Conservation (phyloP, 805 yeast genomes). For the Blastobotrys terrestris region DNA sequence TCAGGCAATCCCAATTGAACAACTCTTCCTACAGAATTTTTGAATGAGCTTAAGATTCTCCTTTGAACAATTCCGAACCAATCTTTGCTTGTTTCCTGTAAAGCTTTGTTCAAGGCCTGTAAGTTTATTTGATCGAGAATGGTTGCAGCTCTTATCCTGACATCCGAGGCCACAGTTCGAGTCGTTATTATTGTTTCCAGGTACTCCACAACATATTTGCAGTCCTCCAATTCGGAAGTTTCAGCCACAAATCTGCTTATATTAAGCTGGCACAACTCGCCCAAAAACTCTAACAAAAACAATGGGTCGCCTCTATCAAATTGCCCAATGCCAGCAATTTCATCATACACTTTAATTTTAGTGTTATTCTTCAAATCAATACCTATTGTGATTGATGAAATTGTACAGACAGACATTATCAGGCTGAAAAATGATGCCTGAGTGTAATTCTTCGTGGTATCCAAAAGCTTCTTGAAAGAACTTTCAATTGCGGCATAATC, state of each 20-base stretch:
- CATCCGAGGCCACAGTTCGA: slow-evolving; percentile 37
- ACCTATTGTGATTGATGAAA: slow-evolving; percentile 6
- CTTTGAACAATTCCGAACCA: slow-evolving; percentile 9
- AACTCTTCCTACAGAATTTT: slow-evolving; percentile 31
- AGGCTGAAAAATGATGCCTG: slow-evolving; percentile 45
- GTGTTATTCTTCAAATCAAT: background rate
- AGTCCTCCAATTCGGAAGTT: slow-evolving; percentile 34
- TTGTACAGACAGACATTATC: slow-evolving; percentile 31
- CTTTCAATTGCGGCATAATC: slow-evolving; percentile 41
- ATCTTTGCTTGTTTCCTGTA: background rate
- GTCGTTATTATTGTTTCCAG: slow-evolving; percentile 42
- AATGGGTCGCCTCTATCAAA: slow-evolving; percentile 14
- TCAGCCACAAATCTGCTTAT: slow-evolving; percentile 38
- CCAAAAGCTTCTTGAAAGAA: slow-evolving; percentile 55
- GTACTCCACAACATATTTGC: slow-evolving; percentile 44
- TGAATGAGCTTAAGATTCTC: slow-evolving; percentile 45
- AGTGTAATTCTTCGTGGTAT: slow-evolving; percentile 53
- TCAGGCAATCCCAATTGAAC: slow-evolving; percentile 12
- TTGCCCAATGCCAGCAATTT: background rate
- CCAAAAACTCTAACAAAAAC: slow-evolving; percentile 49
- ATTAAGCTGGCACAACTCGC: slow-evolving; percentile 47
- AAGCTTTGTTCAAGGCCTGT: slow-evolving; percentile 20
- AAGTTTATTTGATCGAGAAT: slow-evolving; percentile 47
- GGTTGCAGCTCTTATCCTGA: slow-evolving; percentile 44
- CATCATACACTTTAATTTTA: background rate